Evolutionary conservation across 805 yeast species (phyloP).

Genomic region (Diddensiella caesifluorescens): DNA sequence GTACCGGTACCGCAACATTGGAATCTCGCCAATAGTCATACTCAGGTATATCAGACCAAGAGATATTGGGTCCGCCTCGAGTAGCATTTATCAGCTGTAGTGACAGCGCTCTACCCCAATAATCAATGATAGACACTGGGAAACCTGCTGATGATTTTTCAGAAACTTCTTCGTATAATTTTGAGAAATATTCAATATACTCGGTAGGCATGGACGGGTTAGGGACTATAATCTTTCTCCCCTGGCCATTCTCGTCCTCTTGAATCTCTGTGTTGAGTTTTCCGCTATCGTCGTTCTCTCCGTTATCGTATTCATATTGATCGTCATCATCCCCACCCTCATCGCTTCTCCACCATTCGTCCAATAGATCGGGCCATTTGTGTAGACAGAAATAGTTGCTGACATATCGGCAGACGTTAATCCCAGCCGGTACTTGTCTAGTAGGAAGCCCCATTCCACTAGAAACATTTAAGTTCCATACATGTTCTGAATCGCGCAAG

Average conservation of each 20-base stretch:
- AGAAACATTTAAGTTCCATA: slow-evolving; percentile 54
- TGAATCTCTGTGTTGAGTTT: background rate
- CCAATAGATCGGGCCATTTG: background rate
- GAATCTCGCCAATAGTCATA: slow-evolving; percentile 52
- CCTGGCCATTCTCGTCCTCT: background rate
- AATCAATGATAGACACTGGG: slow-evolving; percentile 62
- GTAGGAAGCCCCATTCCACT: slow-evolving; percentile 6
- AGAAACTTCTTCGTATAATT: slow-evolving; percentile 12
- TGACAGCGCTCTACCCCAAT: slow-evolving; percentile 71
- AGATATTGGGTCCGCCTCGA: slow-evolving; percentile 52
- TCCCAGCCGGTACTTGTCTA: background rate
- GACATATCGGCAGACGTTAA: slow-evolving; percentile 2
- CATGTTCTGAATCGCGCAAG: slow-evolving; percentile 40
- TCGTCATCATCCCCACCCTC: background rate
- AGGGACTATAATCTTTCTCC: background rate
- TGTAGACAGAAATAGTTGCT: background rate
- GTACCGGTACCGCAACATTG: slow-evolving; percentile 58
- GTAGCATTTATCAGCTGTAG: slow-evolving; percentile 53
- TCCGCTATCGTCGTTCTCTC: background rate
- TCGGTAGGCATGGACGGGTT: background rate
- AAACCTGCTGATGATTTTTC: slow-evolving; percentile 59
- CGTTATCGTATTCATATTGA: background rate
- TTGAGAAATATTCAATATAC: slow-evolving; percentile 7
- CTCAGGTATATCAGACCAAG: slow-evolving; percentile 49
- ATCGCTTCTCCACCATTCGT: background rate